These are phyloP conservation scores for Termitomyces sp. DNA, from an alignment of 768 basidiomycete species.

Conservation along the genomic window DNA sequence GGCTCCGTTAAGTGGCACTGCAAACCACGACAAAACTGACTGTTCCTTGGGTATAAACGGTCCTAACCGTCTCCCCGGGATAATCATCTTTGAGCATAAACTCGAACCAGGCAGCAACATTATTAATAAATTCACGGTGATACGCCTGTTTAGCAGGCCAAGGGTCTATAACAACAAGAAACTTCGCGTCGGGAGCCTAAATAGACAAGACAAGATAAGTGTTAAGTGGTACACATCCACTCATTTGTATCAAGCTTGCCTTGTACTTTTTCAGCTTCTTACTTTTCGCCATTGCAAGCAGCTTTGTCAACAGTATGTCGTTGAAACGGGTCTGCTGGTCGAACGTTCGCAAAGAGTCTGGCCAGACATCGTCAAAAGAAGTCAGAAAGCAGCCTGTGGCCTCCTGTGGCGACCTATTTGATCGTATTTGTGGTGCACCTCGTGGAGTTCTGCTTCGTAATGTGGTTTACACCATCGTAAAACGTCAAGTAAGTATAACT, in stretches of 20 bases:
- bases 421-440: too few species aligned
- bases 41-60: constrained; percentile 27
- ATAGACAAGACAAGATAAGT: background rate
- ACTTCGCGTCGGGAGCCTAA: constrained; percentile 13
- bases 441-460: too few species aligned
- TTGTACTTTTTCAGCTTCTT: constrained; percentile 1
- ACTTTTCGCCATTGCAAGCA: background rate
- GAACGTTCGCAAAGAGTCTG: background rate
- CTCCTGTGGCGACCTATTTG: too few species aligned
- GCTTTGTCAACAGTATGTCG: background rate
- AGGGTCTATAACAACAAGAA: constrained; percentile 24
- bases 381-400: too few species aligned
- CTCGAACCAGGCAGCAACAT: constrained; percentile 29
- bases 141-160: constrained; percentile 20
- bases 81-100: constrained; percentile 27
- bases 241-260: background rate
- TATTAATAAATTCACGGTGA: constrained; percentile 19
- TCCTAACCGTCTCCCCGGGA: constrained; percentile 19
- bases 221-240: background rate
- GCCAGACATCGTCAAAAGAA: background rate
- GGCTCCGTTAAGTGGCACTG: background rate
- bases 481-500: too few species aligned
- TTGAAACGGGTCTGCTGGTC: background rate
- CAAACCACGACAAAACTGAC: constrained; percentile 14
- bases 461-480: too few species aligned